Conservation (phyloP, 805 yeast species). For the Candida andamanensis region DNA sequence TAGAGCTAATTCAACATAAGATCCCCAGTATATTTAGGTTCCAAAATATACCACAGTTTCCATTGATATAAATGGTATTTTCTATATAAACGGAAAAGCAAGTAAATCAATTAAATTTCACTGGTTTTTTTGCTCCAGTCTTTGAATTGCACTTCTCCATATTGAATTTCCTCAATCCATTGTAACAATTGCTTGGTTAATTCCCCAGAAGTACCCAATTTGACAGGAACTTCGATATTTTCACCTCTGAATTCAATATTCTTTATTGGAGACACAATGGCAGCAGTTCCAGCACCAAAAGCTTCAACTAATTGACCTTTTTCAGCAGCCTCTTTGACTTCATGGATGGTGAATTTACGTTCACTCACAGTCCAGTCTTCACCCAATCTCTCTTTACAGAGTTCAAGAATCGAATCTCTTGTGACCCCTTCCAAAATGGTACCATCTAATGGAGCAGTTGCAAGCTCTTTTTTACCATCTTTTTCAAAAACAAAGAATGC, state of each 20-base stretch:
- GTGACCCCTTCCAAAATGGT: slow-evolving; percentile 96
- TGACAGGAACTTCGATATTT: slow-evolving; percentile 72
- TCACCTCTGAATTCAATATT: slow-evolving; percentile 76
- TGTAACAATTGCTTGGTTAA: slow-evolving; percentile 71
- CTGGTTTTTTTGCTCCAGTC: slow-evolving; percentile 43
- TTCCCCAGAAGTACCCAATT: slow-evolving; percentile 74
- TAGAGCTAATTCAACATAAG: no score
- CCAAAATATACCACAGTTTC: no score
- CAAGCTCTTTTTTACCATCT: slow-evolving; percentile 87
- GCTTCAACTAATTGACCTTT: slow-evolving; percentile 89
- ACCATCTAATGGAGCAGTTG: slow-evolving; percentile 95
- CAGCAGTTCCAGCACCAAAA: slow-evolving; percentile 97
- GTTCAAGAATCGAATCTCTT: slow-evolving; percentile 76
- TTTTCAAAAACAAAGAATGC: slow-evolving; percentile 79
- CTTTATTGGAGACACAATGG: slow-evolving; percentile 90
- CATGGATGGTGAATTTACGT: slow-evolving; percentile 76
- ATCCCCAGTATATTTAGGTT: no score
- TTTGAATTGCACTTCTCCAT: slow-evolving; percentile 71
- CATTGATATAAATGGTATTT: no score
- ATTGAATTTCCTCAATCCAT: slow-evolving; percentile 89
- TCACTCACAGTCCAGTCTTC: slow-evolving; percentile 80
- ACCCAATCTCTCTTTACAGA: slow-evolving; percentile 73
- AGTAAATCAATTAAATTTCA: slow-evolving; percentile 5
- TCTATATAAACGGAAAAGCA: no score
- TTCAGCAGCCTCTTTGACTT: slow-evolving; percentile 70